phyloP scores from a whole-genome alignment of 768 basidiomycete species.

The Tremella mesenterica region DNA sequence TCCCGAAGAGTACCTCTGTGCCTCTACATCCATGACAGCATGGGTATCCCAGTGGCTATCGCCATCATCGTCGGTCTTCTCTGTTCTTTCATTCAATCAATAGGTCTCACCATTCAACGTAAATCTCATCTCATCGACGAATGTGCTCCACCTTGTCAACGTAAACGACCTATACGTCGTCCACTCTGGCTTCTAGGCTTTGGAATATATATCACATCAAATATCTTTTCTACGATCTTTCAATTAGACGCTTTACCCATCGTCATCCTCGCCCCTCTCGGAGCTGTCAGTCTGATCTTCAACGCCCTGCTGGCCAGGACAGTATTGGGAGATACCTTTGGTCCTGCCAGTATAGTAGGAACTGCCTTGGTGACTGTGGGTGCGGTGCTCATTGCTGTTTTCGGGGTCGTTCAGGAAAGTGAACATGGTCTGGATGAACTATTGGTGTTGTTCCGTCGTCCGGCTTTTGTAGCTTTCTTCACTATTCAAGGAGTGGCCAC shows the following conservation, averaged over 20 bases:
- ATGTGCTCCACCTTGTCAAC: conserved; percentile 55
- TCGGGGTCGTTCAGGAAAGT: conserved; percentile 82
- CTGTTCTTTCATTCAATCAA: conserved; percentile 77
- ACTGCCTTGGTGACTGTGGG: conserved; percentile 80
- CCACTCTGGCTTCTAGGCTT: conserved; percentile 87
- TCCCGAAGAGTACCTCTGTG: no score
- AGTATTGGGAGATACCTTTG: conserved; percentile 76
- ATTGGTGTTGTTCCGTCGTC: conserved; percentile 62
- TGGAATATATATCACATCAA: conserved; percentile 75
- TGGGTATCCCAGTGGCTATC: conserved; percentile 38
- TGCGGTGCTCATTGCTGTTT: conserved; percentile 78
- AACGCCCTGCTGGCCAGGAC: conserved; percentile 84
- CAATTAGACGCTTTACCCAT: conserved; percentile 91
- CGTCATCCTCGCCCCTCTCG: conserved; percentile 86
- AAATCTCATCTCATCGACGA: conserved; percentile 86
- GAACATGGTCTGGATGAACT: conserved; percentile 80
- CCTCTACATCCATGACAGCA: conserved; percentile 4
- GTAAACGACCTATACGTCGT: conserved; percentile 63
- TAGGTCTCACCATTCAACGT: conserved; percentile 82
- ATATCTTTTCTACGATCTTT: conserved; percentile 75
- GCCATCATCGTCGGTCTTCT: conserved; percentile 57
- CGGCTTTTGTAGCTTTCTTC: conserved; percentile 73
- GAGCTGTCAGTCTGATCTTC: conserved; percentile 88
- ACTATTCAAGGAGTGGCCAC: conserved; percentile 59
- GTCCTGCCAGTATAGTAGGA: conserved; percentile 73